These are phyloP conservation scores for Phialocephala subalpina DNA, from an alignment of 2,329 filamentous ascomycete species.

Conservation along the genomic window DNA sequence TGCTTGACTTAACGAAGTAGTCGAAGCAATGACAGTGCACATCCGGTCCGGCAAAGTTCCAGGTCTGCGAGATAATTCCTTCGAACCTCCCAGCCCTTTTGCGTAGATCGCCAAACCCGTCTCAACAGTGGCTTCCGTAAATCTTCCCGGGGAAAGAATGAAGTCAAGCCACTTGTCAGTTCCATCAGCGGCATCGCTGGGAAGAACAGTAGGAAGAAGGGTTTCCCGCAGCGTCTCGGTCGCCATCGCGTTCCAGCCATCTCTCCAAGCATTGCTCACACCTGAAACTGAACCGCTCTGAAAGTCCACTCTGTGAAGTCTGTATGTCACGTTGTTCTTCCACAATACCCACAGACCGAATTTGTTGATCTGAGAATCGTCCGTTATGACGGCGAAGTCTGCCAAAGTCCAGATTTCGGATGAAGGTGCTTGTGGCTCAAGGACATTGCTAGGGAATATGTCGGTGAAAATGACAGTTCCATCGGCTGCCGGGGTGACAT, in stretches of 20 bases:
- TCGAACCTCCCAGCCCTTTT: conserved; percentile 60
- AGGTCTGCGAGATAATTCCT: conserved; percentile 51
- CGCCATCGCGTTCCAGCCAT: conserved; percentile 75
- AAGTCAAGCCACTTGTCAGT: conserved; percentile 88
- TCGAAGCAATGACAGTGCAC: conserved; percentile 74
- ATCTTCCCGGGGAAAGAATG: conserved; percentile 84
- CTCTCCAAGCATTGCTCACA: conserved; percentile 59
- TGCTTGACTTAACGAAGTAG: conserved; percentile 69
- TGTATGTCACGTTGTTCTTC: conserved; percentile 85
- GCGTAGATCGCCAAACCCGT: conserved; percentile 85
- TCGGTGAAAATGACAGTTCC: conserved; percentile 71
- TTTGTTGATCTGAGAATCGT: conserved; percentile 57
- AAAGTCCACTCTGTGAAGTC: conserved; percentile 77
- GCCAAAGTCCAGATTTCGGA: conserved; percentile 82
- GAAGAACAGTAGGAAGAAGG: conserved; percentile 63
- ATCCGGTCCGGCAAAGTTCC: conserved; percentile 78
- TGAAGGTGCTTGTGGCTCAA: conserved; percentile 74
- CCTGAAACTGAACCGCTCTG: conserved; percentile 51
- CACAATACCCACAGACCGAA: conserved; percentile 79
- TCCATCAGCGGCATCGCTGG: conserved; percentile 72
- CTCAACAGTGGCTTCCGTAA: conserved; percentile 81
- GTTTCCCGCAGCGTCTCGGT: conserved; percentile 63
- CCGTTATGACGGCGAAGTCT: conserved; percentile 72
- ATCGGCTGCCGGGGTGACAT: conserved; percentile 69
- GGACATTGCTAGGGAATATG: conserved; percentile 70